Conservation (phyloP, 768 basidiomycete species). For the Boletus fagicola region DNA sequence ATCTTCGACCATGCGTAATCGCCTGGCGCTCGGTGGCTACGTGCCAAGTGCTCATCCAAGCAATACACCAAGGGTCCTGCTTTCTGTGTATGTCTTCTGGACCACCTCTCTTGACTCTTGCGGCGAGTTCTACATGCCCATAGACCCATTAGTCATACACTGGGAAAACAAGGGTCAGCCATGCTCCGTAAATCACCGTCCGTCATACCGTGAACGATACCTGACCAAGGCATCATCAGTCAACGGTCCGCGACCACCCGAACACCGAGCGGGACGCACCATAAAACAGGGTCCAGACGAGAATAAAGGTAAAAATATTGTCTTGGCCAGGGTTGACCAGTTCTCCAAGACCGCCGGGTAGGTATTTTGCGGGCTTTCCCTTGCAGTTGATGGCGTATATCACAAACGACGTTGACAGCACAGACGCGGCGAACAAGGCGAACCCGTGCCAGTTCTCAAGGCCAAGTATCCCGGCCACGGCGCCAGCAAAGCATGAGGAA, state of each 20-base stretch:
- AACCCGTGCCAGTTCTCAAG: conserved; percentile 85
- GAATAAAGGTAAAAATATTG: conserved; percentile 85
- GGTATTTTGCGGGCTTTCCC: conserved; percentile 59
- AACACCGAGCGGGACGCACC: conserved; percentile 47
- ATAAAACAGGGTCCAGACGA: conserved; percentile 93
- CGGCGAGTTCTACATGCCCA: not conserved
- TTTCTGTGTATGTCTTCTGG: no score
- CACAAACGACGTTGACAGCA: conserved; percentile 62
- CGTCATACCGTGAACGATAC: conserved; percentile 48
- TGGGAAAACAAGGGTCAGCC: conserved; percentile 26
- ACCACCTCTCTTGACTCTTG: not conserved
- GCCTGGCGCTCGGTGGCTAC: not conserved
- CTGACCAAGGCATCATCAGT: conserved; percentile 23
- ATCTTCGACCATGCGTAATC: not conserved
- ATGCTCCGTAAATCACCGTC: not conserved
- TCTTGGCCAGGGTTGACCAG: conserved; percentile 86
- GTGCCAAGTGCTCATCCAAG: not conserved
- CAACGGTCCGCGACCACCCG: not conserved
- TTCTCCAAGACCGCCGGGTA: conserved; percentile 61
- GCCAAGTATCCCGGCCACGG: conserved; percentile 85
- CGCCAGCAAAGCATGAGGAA: conserved; percentile 81
- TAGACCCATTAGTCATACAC: conserved; percentile 38
- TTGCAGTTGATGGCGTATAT: conserved; percentile 72
- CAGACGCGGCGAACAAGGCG: conserved; percentile 67
- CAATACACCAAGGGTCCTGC: not conserved